These are phyloP conservation scores for Aureobasidium sp. DNA, from an alignment of 2,329 filamentous ascomycete genomes.

Conservation along the genomic window DNA sequence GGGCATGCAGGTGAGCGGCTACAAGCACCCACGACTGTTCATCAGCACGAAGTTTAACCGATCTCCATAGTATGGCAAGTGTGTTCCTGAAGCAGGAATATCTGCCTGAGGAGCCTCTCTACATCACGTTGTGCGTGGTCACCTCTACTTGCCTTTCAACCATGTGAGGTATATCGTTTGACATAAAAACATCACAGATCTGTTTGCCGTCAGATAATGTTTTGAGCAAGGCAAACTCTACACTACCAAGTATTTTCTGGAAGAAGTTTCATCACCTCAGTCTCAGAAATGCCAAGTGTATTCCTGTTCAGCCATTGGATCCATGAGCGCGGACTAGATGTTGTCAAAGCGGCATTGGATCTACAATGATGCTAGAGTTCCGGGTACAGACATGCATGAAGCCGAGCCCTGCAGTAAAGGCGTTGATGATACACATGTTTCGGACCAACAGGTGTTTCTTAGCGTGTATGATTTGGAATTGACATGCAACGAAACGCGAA, in stretches of 20 bases:
- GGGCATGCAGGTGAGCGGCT: constrained; percentile 2
- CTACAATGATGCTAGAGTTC: neutral
- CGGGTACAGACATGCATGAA: neutral
- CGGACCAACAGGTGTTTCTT: constrained; percentile 3
- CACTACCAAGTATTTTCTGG: neutral
- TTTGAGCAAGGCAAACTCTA: neutral
- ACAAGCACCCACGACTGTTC: neutral
- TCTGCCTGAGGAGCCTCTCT: neutral
- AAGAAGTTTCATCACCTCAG: neutral
- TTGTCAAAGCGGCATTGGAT: constrained; percentile 6
- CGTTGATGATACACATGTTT: constrained; percentile 10
- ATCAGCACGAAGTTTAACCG: constrained; percentile 5
- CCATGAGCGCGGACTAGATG: neutral
- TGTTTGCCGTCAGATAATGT: constrained; percentile 6
- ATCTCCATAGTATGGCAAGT: neutral
- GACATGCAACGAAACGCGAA: neutral
- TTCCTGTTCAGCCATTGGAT: neutral
- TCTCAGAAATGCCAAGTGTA: neutral
- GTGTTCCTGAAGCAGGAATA: neutral
- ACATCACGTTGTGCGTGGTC: neutral
- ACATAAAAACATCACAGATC: neutral
- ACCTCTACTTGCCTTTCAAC: neutral
- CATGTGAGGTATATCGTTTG: neutral
- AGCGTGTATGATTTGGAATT: constrained; percentile 12
- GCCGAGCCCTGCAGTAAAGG: constrained; percentile 8